Base-by-base conservation (phyloP, 768 basidiomycete species). In the Tylopilus intermedius region DNA sequence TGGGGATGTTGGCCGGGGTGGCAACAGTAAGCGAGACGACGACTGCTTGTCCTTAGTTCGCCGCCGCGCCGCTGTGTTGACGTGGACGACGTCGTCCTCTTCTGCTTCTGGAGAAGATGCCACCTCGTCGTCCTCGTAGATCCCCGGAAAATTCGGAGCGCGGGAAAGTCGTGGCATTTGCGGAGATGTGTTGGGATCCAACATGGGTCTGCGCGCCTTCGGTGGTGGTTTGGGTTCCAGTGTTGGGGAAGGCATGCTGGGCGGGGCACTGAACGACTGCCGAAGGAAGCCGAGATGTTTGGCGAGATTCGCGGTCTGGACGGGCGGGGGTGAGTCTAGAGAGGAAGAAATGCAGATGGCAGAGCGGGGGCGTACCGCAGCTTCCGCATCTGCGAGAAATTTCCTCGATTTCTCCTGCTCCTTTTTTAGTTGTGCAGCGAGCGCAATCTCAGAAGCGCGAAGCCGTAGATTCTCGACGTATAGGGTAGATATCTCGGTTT, bases 381-480 rank as follows among this genome's bases (percentile, higher is more conserved):
- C 72, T 67, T 90, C 90, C 38, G 88, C 79, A 61, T 90, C 88
- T 10, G 77, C 74, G 62, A 91, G 74, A 56, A 92, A 68, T 65
- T 79, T 83, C 60, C 79, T 74, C 15, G 86, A 86, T 68, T 83
- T 90, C 68, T 88, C 87, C 47, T 81, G 80, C 67, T 91, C 90
- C 63, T 81, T 82, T 74, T 87, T 90, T 54, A 92, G 80, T 65
- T 90, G 86, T 21, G 85, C 72, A 5, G 79, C 72, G 47, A 92
- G 79, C 10, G 85, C 79, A 61, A 90, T 88, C 71, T 90, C 87
- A 18, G 87, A 87, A 60, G 88, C 83, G 52, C 86, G 83, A 59
- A 92, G 75, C 50, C 86, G 81, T 47, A 91, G 78, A 69, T 92
- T 92, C 75, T 92, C 89, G 55, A 84, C 81, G 54, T 88, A 83